phyloP scores from a whole-genome alignment of 495 filamentous ascomycete species.

The Penicillium steckii region DNA sequence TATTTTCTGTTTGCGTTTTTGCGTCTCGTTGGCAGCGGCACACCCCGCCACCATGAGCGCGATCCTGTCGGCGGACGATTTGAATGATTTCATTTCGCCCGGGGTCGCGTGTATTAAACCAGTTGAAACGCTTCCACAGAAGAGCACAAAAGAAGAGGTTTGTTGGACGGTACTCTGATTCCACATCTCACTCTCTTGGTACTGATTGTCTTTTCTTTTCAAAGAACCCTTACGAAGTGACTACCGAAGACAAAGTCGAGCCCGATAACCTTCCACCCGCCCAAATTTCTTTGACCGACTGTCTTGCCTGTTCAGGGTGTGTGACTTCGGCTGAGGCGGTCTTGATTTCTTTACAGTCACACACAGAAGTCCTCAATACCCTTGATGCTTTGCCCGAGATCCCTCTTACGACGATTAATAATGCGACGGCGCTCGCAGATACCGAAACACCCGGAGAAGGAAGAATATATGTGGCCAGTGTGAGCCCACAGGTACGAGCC shows the following conservation, averaged over 20 bases:
- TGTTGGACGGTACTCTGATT: constrained; percentile 7
- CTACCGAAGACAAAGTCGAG: constrained; percentile 78
- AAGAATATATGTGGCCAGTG: constrained; percentile 82
- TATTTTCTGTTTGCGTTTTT: constrained; percentile 5
- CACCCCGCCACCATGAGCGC: constrained; percentile 71
- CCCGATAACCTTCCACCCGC: constrained; percentile 60
- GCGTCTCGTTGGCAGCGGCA: constrained; percentile 10
- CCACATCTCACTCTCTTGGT: neutral
- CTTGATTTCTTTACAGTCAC: constrained; percentile 87
- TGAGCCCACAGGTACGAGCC: constrained; percentile 86
- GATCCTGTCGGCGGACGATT: constrained; percentile 91
- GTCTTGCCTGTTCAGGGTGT: constrained; percentile 95
- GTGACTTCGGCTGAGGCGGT: constrained; percentile 97
- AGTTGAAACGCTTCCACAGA: constrained; percentile 79
- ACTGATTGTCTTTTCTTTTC: constrained; percentile 9
- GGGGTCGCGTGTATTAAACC: constrained; percentile 98
- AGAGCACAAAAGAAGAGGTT: constrained; percentile 37
- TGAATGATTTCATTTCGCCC: constrained; percentile 98
- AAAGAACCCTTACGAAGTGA: constrained; percentile 79
- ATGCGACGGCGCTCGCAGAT: constrained; percentile 24
- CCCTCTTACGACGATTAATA: constrained; percentile 23
- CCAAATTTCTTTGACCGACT: constrained; percentile 95
- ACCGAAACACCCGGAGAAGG: constrained; percentile 43
- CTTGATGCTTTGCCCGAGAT: constrained; percentile 66
- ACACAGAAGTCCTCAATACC: constrained; percentile 81